These are phyloP conservation scores for Teunomyces pallodes DNA, from an alignment of 805 yeast species.

Conservation along the genomic window DNA sequence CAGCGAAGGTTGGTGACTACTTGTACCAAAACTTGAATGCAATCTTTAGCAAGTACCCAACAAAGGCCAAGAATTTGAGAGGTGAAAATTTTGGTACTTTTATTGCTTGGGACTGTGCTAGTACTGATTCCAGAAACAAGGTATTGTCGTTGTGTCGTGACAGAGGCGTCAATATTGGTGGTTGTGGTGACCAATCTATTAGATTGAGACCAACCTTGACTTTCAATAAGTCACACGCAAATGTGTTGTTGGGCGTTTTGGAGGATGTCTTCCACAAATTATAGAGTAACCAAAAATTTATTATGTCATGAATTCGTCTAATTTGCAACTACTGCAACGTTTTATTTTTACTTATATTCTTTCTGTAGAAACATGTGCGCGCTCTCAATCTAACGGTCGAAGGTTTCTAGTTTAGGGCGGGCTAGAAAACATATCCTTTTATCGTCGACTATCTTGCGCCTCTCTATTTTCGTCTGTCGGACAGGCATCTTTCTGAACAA, in stretches of 20 bases:
- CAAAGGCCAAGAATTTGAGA: constrained; percentile 48
- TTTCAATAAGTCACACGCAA: constrained; percentile 61
- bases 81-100: constrained; percentile 65
- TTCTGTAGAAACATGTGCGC: neutral
- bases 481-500: too few species aligned
- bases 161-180: constrained; percentile 65
- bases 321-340: neutral
- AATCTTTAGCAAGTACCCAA: constrained; percentile 41
- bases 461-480: neutral
- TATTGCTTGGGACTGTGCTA: constrained; percentile 60
- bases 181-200: constrained; percentile 58
- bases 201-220: constrained; percentile 67
- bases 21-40: constrained; percentile 42
- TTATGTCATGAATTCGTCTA: neutral
- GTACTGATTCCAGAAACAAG: constrained; percentile 43
- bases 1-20: constrained; percentile 54
- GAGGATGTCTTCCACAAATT: constrained; percentile 24
- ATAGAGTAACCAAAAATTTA: neutral
- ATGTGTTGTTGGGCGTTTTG: constrained; percentile 47
- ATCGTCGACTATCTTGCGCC: neutral
- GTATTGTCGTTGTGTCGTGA: constrained; percentile 45
- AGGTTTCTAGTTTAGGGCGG: neutral
- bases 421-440: neutral
- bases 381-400: neutral
- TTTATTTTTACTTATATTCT: neutral